A percentile compares a stretch with the other conserved stretches of the same genome.
phyloP scores from a whole-genome alignment of 208 protist genomes.

The Acanthamoeba culbertsoni region DNA sequence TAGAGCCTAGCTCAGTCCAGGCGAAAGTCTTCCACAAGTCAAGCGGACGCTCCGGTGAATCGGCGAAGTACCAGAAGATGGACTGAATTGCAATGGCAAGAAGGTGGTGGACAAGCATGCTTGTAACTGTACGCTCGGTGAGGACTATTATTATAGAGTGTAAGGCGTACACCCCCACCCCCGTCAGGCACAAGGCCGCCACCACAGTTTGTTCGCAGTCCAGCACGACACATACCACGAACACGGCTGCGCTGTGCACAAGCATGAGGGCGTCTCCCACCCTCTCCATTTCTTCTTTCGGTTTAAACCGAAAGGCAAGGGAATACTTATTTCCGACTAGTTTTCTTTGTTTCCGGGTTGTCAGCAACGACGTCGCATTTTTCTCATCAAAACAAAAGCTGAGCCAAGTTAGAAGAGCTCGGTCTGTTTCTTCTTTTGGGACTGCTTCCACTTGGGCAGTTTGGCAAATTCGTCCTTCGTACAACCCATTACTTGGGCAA shows the following conservation, averaged over 20 bases:
- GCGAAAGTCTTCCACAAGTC: not conserved
- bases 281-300: not conserved
- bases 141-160: not conserved
- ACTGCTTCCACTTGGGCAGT: slow-evolving; percentile 66
- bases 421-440: slow-evolving; percentile 52
- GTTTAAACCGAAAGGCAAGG: too few species aligned
- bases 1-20: not conserved
- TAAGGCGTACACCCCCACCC: not conserved
- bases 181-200: not conserved
- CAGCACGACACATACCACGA: not conserved
- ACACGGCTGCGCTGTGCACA: not conserved
- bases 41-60: not conserved
- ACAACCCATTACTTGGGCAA: slow-evolving; percentile 42
- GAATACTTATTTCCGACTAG: too few species aligned
- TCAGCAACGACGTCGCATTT: too few species aligned
- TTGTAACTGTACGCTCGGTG: not conserved
- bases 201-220: not conserved
- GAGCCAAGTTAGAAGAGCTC: slow-evolving; percentile 61
- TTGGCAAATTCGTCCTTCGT: slow-evolving; percentile 43
- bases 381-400: too few species aligned
- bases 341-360: too few species aligned
- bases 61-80: slow-evolving; percentile 18
- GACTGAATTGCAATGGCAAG: not conserved
- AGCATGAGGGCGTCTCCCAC: not conserved
- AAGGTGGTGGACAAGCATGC: slow-evolving; percentile 9